A percentile compares a stretch with the other conserved stretches of the same genome.
These are phyloP conservation scores for Lavandula angustifolia DNA, from an alignment of 257 asterid genomes.

Conservation along the genomic window DNA sequence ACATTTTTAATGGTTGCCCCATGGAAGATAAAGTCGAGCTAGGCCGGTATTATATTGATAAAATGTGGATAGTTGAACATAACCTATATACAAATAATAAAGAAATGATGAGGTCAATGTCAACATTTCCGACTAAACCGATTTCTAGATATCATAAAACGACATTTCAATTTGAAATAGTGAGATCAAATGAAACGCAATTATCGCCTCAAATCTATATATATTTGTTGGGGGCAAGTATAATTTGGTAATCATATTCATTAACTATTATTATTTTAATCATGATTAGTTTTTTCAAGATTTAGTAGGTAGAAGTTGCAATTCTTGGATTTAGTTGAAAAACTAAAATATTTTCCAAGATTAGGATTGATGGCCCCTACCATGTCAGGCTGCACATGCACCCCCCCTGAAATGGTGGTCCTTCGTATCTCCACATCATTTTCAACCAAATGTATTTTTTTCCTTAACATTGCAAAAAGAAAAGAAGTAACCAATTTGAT, in stretches of 20 bases:
- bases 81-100: too few species aligned
- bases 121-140: neutral
- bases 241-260: conserved; percentile 26
- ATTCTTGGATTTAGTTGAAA: conserved; percentile 16
- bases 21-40: too few species aligned
- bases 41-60: too few species aligned
- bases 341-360: conserved; percentile 3
- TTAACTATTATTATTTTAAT: conserved; percentile 2
- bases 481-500: too few species aligned
- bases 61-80: too few species aligned
- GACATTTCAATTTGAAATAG: conserved; percentile 2
- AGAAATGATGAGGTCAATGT: neutral
- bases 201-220: neutral
- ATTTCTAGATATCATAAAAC: neutral
- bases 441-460: conserved; percentile 31
- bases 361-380: conserved; percentile 45
- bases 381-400: conserved; percentile 68
- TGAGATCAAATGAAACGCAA: neutral
- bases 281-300: neutral
- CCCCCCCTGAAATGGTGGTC: conserved; percentile 43
- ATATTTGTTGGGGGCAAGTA: neutral
- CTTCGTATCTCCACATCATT: conserved; percentile 39
- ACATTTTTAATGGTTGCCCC: too few species aligned
- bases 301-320: conserved; percentile 17
- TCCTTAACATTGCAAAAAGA: neutral